Conservation (phyloP, 2,329 filamentous ascomycete species). For the Fusarium pseudonygamai region DNA sequence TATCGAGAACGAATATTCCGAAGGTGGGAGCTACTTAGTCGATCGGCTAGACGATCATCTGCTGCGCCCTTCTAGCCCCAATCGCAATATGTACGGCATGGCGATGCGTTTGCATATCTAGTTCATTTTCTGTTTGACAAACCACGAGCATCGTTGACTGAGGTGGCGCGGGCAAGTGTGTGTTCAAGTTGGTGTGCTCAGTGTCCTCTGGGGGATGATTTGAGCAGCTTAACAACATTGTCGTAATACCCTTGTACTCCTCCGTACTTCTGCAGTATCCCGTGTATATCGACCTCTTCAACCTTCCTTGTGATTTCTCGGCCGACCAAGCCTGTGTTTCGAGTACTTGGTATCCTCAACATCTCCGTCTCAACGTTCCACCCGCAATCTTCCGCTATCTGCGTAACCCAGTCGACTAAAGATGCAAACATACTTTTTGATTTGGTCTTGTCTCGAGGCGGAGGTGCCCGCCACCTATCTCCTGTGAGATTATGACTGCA, state of each 20-base stretch:
- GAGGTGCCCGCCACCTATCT: slow-evolving; percentile 73
- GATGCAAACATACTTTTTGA: slow-evolving; percentile 80
- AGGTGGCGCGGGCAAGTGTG: background rate
- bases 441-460: slow-evolving; percentile 60
- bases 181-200: slow-evolving; percentile 8
- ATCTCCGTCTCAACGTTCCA: slow-evolving; percentile 84
- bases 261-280: slow-evolving; percentile 61
- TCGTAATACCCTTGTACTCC: slow-evolving; percentile 66
- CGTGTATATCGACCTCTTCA: slow-evolving; percentile 52
- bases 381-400: slow-evolving; percentile 75
- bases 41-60: background rate
- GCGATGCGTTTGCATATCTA: background rate
- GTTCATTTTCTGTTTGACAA: background rate
- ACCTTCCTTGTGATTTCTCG: slow-evolving; percentile 53
- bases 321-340: slow-evolving; percentile 85
- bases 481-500: slow-evolving; percentile 91
- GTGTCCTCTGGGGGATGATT: slow-evolving; percentile 45
- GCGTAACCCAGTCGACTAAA: slow-evolving; percentile 80
- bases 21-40: background rate
- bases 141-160: background rate
- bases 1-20: background rate
- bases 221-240: slow-evolving; percentile 70
- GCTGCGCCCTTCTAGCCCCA: background rate
- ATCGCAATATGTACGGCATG: background rate
- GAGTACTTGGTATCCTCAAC: slow-evolving; percentile 89